phyloP scores from a whole-genome alignment of 2,329 filamentous ascomycete genomes.

The Calonectria multiphialidica region DNA sequence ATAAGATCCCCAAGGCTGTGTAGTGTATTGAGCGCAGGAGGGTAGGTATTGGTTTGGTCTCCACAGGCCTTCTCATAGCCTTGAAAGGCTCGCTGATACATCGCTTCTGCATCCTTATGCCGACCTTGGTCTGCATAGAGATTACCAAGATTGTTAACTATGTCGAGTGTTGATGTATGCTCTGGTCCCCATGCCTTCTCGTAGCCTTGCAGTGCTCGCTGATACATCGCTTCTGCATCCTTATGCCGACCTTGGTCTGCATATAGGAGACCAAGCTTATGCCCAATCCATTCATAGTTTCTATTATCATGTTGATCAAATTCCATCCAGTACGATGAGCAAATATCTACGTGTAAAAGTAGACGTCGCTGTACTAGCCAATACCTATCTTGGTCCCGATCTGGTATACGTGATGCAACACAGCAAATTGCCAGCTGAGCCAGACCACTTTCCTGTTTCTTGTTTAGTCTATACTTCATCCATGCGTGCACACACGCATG shows the following conservation, averaged over 20 bases:
- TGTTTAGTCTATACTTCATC: slow-evolving; percentile 44
- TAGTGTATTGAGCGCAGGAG: too few relatives aligned
- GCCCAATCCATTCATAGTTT: neutral
- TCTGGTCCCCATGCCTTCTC: slow-evolving; percentile 25
- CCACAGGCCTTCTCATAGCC: neutral
- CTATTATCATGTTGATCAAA: neutral
- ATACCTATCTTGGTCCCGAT: slow-evolving; percentile 9
- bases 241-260: slow-evolving; percentile 36
- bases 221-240: slow-evolving; percentile 45
- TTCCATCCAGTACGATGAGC: neutral
- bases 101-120: slow-evolving; percentile 30
- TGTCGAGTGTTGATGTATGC: neutral
- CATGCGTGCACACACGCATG: slow-evolving; percentile 51
- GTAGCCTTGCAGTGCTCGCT: slow-evolving; percentile 44
- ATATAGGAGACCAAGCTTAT: slow-evolving; percentile 47
- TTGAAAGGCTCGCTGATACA: neutral
- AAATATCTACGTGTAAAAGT: slow-evolving; percentile 32
- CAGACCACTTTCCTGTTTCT: slow-evolving; percentile 1
- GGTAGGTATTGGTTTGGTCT: too few relatives aligned
- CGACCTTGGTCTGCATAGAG: slow-evolving; percentile 39
- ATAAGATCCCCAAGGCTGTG: too few relatives aligned
- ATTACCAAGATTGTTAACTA: slow-evolving; percentile 26
- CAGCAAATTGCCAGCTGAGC: slow-evolving; percentile 20
- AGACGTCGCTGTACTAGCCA: slow-evolving; percentile 34
- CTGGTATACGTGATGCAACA: slow-evolving; percentile 18